Evolutionary conservation across 2,329 filamentous ascomycete species (phyloP).

Genomic region (Capronia coronata): DNA sequence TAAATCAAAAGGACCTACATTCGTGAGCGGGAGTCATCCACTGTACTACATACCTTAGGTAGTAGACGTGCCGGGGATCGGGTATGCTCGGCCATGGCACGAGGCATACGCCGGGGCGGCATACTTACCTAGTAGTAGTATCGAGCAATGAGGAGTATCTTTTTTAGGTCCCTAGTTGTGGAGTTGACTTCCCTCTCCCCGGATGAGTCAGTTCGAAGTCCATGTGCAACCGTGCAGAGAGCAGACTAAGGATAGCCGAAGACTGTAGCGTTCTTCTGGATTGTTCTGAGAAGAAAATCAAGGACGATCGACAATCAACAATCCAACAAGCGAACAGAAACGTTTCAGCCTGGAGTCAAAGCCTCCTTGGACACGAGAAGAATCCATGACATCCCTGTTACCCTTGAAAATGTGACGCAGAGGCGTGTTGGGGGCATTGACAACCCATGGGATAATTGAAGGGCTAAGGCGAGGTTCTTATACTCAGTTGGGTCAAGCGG

Average conservation of each 20-base stretch:
- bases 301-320: neutral
- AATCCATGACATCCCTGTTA: too few species aligned
- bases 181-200: neutral
- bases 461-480: too few species aligned
- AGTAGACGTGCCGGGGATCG: constrained; percentile 12
- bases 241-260: neutral
- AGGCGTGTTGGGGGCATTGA: neutral
- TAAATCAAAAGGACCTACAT: too few species aligned
- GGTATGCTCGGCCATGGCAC: constrained; percentile 20
- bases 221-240: too few species aligned
- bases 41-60: too few species aligned
- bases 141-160: too few species aligned
- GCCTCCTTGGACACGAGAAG: constrained; percentile 7
- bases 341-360: constrained; percentile 22
- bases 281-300: too few species aligned
- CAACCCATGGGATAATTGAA: constrained; percentile 4
- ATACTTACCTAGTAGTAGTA: too few species aligned
- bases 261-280: too few species aligned
- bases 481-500: neutral
- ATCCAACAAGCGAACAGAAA: constrained; percentile 10
- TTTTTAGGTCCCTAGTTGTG: too few species aligned
- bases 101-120: constrained; percentile 16
- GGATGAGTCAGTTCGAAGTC: too few species aligned
- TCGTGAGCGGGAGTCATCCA: too few species aligned
- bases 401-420: constrained; percentile 21